Evolutionary conservation across 2,329 filamentous ascomycete species (phyloP).

Genomic region (Didymellaceae sp.): DNA sequence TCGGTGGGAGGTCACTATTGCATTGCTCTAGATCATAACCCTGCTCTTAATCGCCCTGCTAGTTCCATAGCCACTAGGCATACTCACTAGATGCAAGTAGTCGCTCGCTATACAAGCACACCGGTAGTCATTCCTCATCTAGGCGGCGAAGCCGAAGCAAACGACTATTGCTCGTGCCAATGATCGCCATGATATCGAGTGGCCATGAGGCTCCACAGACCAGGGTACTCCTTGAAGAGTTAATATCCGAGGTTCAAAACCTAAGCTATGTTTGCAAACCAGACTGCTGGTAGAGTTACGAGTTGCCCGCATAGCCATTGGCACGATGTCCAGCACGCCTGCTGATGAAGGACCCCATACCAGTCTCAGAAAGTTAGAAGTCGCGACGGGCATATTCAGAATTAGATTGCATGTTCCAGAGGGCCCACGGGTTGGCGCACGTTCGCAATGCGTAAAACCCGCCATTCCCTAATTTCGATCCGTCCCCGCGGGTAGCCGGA

Average conservation of each 20-base stretch:
- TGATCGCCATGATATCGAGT: slow-evolving; percentile 8
- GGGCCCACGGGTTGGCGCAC: slow-evolving; percentile 13
- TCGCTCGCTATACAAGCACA: slow-evolving; percentile 9
- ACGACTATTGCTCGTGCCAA: slow-evolving; percentile 15
- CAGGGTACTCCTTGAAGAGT: slow-evolving; percentile 9
- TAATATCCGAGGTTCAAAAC: slow-evolving; percentile 16
- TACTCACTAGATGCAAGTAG: neutral
- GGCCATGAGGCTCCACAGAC: neutral
- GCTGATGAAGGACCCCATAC: slow-evolving; percentile 7
- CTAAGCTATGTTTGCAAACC: neutral
- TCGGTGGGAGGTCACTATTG: slow-evolving; percentile 2
- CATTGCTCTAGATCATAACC: slow-evolving; percentile 4
- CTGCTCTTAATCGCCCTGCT: slow-evolving; percentile 2
- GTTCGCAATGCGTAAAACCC: slow-evolving; percentile 15
- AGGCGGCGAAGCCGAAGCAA: slow-evolving; percentile 6
- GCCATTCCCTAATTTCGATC: slow-evolving; percentile 21
- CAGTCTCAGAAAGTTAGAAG: slow-evolving; percentile 4
- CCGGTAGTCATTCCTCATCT: slow-evolving; percentile 13
- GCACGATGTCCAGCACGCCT: neutral
- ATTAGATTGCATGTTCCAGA: slow-evolving; percentile 12
- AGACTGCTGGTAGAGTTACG: neutral
- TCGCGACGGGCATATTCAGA: slow-evolving; percentile 1
- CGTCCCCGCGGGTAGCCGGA: slow-evolving; percentile 15
- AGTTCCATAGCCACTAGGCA: slow-evolving; percentile 8
- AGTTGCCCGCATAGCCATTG: neutral